phyloP scores from a whole-genome alignment of 805 yeast genomes.

The Schizosaccharomyces cryophilus region DNA sequence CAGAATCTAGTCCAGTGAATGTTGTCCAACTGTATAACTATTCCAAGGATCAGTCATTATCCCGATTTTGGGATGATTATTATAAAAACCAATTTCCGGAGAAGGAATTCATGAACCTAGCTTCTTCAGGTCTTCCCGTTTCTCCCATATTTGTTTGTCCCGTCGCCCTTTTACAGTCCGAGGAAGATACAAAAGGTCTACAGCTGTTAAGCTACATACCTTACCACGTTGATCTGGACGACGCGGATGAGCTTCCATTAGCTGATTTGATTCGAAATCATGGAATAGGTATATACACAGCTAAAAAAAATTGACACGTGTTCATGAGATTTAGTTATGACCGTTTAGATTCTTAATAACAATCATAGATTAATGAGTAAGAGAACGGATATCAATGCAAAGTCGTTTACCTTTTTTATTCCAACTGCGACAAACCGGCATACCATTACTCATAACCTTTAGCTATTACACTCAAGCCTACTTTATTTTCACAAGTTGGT shows the following conservation, averaged over 20 bases:
- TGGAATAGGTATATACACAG: not conserved
- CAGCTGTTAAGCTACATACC: slow-evolving; percentile 8
- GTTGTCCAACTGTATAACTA: slow-evolving; percentile 6
- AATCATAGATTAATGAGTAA: too few relatives aligned
- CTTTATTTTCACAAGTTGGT: too few relatives aligned
- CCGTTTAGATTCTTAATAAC: too few relatives aligned
- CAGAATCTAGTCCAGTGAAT: slow-evolving; percentile 6
- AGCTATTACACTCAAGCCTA: too few relatives aligned
- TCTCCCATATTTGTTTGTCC: not conserved
- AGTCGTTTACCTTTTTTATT: too few relatives aligned
- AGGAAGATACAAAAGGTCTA: not conserved
- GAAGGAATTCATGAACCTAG: too few relatives aligned
- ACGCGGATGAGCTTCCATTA: slow-evolving; percentile 5
- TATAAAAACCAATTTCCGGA: not conserved
- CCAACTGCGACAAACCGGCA: too few relatives aligned
- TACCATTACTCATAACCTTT: too few relatives aligned
- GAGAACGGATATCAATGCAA: too few relatives aligned
- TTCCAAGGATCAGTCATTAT: not conserved
- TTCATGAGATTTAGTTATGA: too few relatives aligned
- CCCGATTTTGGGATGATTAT: not conserved
- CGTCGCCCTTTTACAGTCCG: not conserved
- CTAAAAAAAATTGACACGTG: not conserved
- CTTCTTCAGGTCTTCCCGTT: not conserved
- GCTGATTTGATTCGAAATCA: not conserved
- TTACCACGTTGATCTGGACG: slow-evolving; percentile 8